Percentiles rank a stretch among this genome's conserved stretches.
These are phyloP conservation scores for Phaeosphaeriaceae sp. DNA, from an alignment of 2,329 filamentous ascomycete genomes.

Conservation along the genomic window DNA sequence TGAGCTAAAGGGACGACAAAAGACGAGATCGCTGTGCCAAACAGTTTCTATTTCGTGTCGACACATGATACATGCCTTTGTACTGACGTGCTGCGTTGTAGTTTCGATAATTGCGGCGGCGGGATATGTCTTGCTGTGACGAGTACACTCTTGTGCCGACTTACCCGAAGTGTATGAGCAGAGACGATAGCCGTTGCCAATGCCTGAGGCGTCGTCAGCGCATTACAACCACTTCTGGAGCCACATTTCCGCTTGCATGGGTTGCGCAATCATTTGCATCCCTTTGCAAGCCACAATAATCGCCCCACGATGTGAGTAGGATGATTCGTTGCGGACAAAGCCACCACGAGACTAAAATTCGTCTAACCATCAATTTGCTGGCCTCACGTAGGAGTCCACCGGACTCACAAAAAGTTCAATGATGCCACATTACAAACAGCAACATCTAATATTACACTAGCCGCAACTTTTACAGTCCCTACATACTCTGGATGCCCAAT, in stretches of 20 bases:
- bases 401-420: neutral
- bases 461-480: constrained; percentile 19
- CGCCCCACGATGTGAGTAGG: too few relatives aligned
- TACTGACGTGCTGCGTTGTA: neutral
- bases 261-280: neutral
- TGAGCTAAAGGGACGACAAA: neutral
- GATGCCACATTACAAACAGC: neutral
- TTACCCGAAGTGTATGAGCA: constrained; percentile 5
- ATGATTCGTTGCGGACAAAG: too few relatives aligned
- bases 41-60: neutral
- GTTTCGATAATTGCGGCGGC: too few relatives aligned
- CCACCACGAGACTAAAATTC: neutral
- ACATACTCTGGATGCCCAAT: constrained; percentile 28
- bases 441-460: constrained; percentile 20
- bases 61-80: neutral
- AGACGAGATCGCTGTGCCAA: neutral
- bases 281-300: neutral
- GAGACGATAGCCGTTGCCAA: neutral
- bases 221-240: neutral
- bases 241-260: neutral
- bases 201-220: constrained; percentile 16
- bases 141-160: constrained; percentile 8
- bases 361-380: neutral
- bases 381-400: neutral
- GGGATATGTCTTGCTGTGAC: neutral